Evolutionary conservation across 73 alveolate genomes (phyloP).

Genomic region (Tetrahymena thermophila): DNA sequence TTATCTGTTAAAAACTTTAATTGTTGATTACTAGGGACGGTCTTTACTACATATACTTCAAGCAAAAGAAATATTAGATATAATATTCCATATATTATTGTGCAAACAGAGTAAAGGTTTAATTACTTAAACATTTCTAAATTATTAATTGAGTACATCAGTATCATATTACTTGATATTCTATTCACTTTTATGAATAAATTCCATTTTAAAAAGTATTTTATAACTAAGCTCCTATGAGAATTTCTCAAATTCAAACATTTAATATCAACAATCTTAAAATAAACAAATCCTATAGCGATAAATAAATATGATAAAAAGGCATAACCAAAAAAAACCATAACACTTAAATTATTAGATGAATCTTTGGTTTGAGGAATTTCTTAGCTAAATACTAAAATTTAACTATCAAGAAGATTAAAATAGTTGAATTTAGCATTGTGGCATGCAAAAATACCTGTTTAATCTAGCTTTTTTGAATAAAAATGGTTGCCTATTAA

Average conservation of each 20-base stretch:
- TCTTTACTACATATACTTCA: not conserved
- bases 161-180: not conserved
- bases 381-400: not conserved
- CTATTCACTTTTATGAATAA: not conserved
- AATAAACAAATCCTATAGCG: not conserved
- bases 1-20: not conserved
- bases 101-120: not conserved
- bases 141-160: not conserved
- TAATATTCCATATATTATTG: not conserved
- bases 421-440: not conserved
- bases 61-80: not conserved
- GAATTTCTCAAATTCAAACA: too few species aligned
- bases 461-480: not conserved
- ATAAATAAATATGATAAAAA: not conserved
- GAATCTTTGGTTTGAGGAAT: not conserved
- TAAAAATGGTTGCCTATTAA: not conserved
- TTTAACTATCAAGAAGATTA: not conserved
- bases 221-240: too few species aligned
- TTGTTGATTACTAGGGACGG: not conserved
- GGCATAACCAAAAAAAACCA: not conserved
- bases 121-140: not conserved
- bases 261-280: too few species aligned
- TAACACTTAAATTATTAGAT: not conserved
- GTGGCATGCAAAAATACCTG: not conserved
- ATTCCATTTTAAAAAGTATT: not conserved